Conservation (phyloP, 2,329 filamentous ascomycete species). For the Aspergillus tanneri region DNA sequence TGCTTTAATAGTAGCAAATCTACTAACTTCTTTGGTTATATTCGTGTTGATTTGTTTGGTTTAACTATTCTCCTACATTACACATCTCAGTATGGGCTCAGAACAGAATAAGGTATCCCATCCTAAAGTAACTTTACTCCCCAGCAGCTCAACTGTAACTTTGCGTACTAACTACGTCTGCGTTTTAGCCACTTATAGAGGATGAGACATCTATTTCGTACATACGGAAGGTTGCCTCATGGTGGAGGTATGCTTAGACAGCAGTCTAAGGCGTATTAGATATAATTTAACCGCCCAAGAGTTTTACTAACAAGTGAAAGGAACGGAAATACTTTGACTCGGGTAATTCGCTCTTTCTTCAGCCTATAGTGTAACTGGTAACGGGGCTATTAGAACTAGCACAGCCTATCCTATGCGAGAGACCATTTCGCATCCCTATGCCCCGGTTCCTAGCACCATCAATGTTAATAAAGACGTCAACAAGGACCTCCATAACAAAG, state of each 20-base stretch:
- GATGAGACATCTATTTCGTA: slow-evolving; percentile 13
- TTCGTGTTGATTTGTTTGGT: too few relatives aligned
- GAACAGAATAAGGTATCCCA: slow-evolving; percentile 1
- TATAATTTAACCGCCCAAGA: neutral
- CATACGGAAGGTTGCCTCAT: slow-evolving; percentile 20
- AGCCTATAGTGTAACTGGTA: slow-evolving; percentile 22
- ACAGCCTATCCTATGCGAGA: slow-evolving; percentile 27
- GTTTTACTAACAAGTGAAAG: slow-evolving; percentile 17
- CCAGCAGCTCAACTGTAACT: neutral
- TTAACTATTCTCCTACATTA: neutral
- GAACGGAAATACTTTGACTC: slow-evolving; percentile 33
- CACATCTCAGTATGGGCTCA: neutral
- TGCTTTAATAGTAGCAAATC: too few relatives aligned
- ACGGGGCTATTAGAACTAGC: slow-evolving; percentile 25
- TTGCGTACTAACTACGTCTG: neutral
- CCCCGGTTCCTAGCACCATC: slow-evolving; percentile 24
- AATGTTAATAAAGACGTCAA: slow-evolving; percentile 27
- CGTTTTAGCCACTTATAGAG: slow-evolving; percentile 13
- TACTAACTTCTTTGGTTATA: too few relatives aligned
- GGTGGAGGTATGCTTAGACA: slow-evolving; percentile 14
- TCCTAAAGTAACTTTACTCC: neutral
- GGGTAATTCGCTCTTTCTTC: slow-evolving; percentile 30
- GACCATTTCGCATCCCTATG: slow-evolving; percentile 30
- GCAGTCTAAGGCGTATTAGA: slow-evolving; percentile 18
- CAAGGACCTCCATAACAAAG: slow-evolving; percentile 10